Base-by-base conservation (phyloP, 352 stramenopile species). In the Pythium volutum region DNA sequence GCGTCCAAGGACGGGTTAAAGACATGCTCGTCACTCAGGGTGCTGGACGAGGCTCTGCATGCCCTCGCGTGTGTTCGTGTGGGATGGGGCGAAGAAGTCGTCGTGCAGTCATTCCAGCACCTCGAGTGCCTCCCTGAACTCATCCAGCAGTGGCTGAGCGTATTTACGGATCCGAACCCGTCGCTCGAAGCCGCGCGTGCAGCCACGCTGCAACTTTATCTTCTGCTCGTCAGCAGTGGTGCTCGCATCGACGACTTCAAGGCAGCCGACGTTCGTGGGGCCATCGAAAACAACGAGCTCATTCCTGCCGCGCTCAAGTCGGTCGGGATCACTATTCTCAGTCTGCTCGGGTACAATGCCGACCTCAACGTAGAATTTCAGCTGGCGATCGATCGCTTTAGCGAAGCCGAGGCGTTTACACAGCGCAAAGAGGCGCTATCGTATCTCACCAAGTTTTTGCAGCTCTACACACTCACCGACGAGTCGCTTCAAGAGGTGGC, bases 291-390 rank as follows among this genome's bases (percentile, higher is more conserved):
- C 41, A 88, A 90, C 42, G 68, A 79, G 33, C 63, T 79, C 22
- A 79, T 88, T 22, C 59, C 64, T 0, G 56, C 71, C 0, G 67
- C 68, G 3, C 75, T 88, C 53, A 90, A 92, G 46, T 66, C 78
- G 5, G 54, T 89, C 9, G 69, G 74, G 11, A 76, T 89, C 2
- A 73, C 83, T 8, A 75, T 92, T 22, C 50, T 92, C 12, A 77
- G 78, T 31, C 60, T 92, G 31, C 67, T 92, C 1, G 83, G 83
- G 0, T 92, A 87, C 63, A 89, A 79, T 18, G 66, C 80, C 0
- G 80, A 92, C 56, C 58, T 92, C 10, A 89, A 87, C 33, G 74
- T 73, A 26, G 83, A 89, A 33, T 88, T 90, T 27, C 68, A 69
- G 16, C 52, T 69, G 11, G 74, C 74, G 1, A 66, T 92, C 5